Evolutionary conservation across 1,139 yeast species (phyloP), one percentile per base, ranked within the genome.

Genomic region (Arxiozyma slooffiae): DNA sequence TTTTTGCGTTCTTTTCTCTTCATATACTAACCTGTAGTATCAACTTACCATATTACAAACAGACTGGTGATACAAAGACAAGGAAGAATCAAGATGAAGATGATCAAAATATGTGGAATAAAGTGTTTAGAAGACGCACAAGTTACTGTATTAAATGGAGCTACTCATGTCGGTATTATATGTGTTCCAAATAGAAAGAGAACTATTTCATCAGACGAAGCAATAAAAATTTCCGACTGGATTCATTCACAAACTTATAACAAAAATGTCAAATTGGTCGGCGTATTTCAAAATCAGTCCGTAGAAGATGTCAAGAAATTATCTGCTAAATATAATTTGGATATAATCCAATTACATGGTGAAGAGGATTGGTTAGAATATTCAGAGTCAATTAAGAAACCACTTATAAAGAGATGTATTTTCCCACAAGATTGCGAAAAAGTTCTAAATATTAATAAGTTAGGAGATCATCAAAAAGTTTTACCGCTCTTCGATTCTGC

Each of bases 281-380:
- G 97, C 0, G 98, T 92, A 2, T 89, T 92, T 68, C 74, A 92
- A 54, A 88, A 92, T 66, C 97, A 90, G 66, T 63, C 82, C 0
- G 60, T 83, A 1, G 81, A 78, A 2, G 84, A 83, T 20, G 84
- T 90, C 0, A 66, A 74, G 38, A 54, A 60, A 9, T 61, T 75
- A 1, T 80, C 80, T 7, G 61, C 69, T 1, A 75, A 74, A 9
- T 67, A 82, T 24, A 70, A 72, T 0, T 65, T 89, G 16, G 98
- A 90, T 67, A 72, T 88, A 38, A 85, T 92, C 0, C 98, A 92
- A 64, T 69, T 92, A 11, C 98, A 92, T 67, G 98, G 98, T 1
- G 75, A 79, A 44, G 97, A 92, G 66, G 77, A 85, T 42, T 71
- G 83, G 55, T 57, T 68, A 16, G 80, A 73, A 46, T 87, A 76